Base-by-base conservation (phyloP, 2,329 filamentous ascomycete genomes). In the Alternaria postmessia region DNA sequence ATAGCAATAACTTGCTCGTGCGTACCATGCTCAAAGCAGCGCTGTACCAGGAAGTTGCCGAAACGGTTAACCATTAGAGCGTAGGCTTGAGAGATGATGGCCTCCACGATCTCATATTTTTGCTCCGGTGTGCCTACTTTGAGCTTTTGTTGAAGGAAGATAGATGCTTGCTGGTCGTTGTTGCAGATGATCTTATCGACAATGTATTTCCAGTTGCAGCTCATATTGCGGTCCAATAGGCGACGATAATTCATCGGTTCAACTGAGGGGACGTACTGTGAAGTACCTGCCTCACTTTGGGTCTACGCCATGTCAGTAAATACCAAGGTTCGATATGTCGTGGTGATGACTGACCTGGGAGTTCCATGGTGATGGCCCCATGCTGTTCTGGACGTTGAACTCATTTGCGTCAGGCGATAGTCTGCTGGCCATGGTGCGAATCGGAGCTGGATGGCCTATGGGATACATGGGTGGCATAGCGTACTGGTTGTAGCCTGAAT, bases 101-200 rank as follows among this genome's bases (percentile, higher is more conserved):
- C 91, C 73, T 98, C 93, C 46, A 99, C 93, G 66, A 99, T 98
- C 68, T 97, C 94, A 72, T 92, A 96, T 80, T 98, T 99, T 78
- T 98, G 95, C 74, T 98, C 94, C 0, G 90, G 86, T 4, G 94
- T 97, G 61, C 94, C 94, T 63, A 97, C 91, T 82, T 99, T 99
- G 70, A 99, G 91, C 83, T 99, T 99, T 81, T 99, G 95, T 79
- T 99, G 95, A 44, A 99, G 84, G 81, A 99, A 99, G 73, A 99
- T 98, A 2, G 95, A 99, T 9, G 96, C 95, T 80, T 99, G 95
- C 80, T 99, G 95, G 75, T 99, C 95, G 78, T 99, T 98, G 82
- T 94, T 97, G 87, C 93, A 96, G 68, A 99, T 94, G 76, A 99
- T 99, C 84, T 98, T 98, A 83, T 99, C 94, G 56, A 99, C 95